Conservation (phyloP, 2,329 filamentous ascomycete species). For the Epichloe sibirici region DNA sequence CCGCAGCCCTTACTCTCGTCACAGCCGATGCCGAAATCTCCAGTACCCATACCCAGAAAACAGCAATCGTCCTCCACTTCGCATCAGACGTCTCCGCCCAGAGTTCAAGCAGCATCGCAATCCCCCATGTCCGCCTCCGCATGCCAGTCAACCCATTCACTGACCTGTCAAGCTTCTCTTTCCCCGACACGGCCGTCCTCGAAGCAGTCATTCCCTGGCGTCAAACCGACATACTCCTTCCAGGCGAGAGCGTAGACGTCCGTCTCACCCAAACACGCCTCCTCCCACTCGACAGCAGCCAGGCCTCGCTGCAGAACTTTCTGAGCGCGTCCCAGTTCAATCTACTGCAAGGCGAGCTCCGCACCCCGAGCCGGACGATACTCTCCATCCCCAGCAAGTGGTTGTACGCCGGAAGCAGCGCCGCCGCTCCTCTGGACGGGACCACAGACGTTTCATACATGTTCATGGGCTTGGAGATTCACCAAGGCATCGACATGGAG, state of each 20-base stretch:
- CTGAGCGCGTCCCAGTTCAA: constrained; percentile 32
- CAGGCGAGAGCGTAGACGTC: constrained; percentile 33
- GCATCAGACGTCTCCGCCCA: constrained; percentile 18
- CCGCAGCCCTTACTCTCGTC: constrained; percentile 28
- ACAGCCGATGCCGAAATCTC: constrained; percentile 19
- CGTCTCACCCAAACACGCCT: constrained; percentile 28
- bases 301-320: constrained; percentile 30
- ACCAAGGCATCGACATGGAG: constrained; percentile 29
- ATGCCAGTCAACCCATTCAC: constrained; percentile 19
- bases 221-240: constrained; percentile 33
- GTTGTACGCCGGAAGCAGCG: neutral
- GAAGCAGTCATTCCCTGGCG: constrained; percentile 17
- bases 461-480: constrained; percentile 41
- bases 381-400: constrained; percentile 21
- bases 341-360: constrained; percentile 28
- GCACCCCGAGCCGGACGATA: constrained; percentile 21
- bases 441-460: constrained; percentile 18
- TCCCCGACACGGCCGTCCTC: constrained; percentile 20
- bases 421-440: neutral
- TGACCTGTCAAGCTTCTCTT: constrained; percentile 15
- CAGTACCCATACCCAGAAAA: constrained; percentile 13
- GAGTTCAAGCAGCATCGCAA: neutral
- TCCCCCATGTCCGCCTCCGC: constrained; percentile 15
- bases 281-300: constrained; percentile 25
- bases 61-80: constrained; percentile 34